phyloP scores from a whole-genome alignment of 352 stramenopile species.

The Blastocystis sp. region DNA sequence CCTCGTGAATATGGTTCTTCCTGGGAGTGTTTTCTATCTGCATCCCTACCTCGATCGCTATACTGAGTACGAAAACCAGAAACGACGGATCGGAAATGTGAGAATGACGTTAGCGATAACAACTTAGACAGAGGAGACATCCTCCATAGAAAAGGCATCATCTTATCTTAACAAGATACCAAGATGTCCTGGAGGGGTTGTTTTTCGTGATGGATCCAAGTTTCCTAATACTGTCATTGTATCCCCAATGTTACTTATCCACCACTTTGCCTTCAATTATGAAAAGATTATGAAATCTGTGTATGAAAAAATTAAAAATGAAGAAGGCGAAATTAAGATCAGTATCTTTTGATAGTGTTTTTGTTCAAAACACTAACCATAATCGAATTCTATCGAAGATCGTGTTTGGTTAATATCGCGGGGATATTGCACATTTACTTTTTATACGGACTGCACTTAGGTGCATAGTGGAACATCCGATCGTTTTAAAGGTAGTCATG shows the following conservation, averaged over 20 bases:
- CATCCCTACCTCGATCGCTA: conserved; percentile 26
- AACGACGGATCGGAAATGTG: not conserved
- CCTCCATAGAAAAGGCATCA: not conserved
- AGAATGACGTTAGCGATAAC: not conserved
- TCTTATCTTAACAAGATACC: not conserved
- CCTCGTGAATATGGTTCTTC: conserved; percentile 24
- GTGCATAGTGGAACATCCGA: not conserved
- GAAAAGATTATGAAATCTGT: not conserved
- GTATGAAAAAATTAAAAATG: not conserved
- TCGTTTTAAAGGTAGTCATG: not conserved
- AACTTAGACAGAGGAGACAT: conserved; percentile 13
- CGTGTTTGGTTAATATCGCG: not conserved
- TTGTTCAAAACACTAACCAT: not conserved
- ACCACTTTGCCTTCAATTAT: conserved; percentile 56
- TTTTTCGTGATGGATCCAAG: not conserved
- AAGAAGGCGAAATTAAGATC: not conserved
- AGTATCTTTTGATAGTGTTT: not conserved
- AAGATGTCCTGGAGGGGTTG: not conserved
- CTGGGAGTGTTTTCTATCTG: not conserved
- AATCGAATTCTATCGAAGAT: not conserved
- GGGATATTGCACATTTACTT: not conserved
- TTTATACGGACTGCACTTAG: not conserved
- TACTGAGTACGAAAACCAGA: not conserved
- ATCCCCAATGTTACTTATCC: conserved; percentile 26
- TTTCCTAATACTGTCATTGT: conserved; percentile 7